Conservation (phyloP, 371 early-diverging fungal genomes). For the Mucor indicus region DNA sequence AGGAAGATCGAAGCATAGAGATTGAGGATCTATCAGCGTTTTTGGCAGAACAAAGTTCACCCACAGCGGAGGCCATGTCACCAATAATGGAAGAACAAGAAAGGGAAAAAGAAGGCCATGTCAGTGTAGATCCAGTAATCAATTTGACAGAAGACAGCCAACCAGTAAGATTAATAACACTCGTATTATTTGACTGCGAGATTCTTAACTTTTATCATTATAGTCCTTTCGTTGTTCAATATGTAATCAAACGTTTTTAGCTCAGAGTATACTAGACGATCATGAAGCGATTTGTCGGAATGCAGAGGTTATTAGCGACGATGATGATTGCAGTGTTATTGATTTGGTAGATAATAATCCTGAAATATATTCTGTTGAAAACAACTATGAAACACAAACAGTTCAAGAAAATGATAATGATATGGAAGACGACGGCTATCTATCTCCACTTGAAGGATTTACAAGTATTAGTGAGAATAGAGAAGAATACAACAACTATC, state of each 20-base stretch:
- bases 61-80: no score
- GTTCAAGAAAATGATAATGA: no score
- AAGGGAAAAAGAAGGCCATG: no score
- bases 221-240: no score
- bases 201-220: no score
- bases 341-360: slow-evolving; percentile 5
- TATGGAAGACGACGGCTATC: slow-evolving; percentile 11
- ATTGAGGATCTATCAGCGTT: slow-evolving; percentile 7
- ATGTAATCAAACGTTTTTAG: not conserved
- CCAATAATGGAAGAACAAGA: no score
- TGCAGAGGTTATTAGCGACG: not conserved
- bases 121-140: no score
- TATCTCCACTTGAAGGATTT: slow-evolving; percentile 25
- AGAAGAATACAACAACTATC: not conserved
- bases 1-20: not conserved
- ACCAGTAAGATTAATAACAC: no score
- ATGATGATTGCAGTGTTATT: slow-evolving; percentile 16
- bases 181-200: no score
- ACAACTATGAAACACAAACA: not conserved
- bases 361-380: not conserved
- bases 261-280: not conserved
- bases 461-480: slow-evolving; percentile 6
- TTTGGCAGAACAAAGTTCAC: slow-evolving; percentile 6
- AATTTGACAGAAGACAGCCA: no score
- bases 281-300: not conserved